Conservation (phyloP, 2,329 filamentous ascomycete genomes). For the Catunica adiposa region DNA sequence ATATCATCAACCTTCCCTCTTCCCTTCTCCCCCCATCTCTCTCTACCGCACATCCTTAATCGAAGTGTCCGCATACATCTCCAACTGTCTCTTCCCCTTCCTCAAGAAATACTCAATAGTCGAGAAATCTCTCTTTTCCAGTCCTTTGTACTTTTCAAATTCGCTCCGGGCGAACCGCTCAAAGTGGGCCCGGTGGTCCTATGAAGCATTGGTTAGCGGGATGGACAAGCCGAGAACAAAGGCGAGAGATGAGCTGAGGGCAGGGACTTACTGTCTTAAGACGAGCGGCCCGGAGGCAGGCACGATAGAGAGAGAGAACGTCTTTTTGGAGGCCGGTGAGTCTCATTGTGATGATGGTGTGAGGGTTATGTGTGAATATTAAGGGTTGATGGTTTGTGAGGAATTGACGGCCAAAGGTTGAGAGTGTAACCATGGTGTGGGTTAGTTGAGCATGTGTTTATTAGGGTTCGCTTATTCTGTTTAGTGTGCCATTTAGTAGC, state of each 20-base stretch:
- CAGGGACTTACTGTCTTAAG: conserved; percentile 53
- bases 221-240: background rate
- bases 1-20: background rate
- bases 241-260: background rate
- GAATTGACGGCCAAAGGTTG: too few species aligned
- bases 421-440: too few species aligned
- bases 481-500: too few species aligned
- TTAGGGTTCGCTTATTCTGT: too few species aligned
- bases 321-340: conserved; percentile 83
- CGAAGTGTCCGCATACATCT: conserved; percentile 62
- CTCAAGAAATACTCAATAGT: conserved; percentile 74
- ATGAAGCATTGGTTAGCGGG: conserved; percentile 11
- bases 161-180: conserved; percentile 50
- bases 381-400: too few species aligned
- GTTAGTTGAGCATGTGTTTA: too few species aligned
- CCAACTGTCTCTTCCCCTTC: conserved; percentile 66
- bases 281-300: conserved; percentile 64
- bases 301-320: conserved; percentile 70
- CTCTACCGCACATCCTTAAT: conserved; percentile 50
- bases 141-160: conserved; percentile 50
- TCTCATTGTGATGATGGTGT: conserved; percentile 20
- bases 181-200: conserved; percentile 46
- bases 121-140: conserved; percentile 73
- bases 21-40: background rate
- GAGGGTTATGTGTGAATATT: background rate